Percentiles rank a stretch among this genome's conserved stretches.
phyloP scores from a whole-genome alignment of 805 yeast species.

The Kodamaea fukazawae region DNA sequence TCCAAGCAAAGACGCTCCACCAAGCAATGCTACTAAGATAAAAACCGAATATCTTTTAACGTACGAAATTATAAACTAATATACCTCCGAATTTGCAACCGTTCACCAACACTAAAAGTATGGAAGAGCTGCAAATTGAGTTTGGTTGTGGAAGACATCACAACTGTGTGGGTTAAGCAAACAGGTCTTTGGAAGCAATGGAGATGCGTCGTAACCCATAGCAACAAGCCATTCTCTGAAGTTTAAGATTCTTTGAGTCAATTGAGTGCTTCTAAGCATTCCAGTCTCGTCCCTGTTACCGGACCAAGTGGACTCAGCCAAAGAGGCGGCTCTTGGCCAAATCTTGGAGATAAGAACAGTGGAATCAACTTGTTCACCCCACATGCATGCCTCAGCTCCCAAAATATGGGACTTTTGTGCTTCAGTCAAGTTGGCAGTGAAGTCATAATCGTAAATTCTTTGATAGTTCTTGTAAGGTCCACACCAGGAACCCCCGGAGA shows the following conservation, averaged over 20 bases:
- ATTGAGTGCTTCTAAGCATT: constrained; percentile 22
- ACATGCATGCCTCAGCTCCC: constrained; percentile 40
- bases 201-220: constrained; percentile 30
- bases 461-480: constrained; percentile 46
- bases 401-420: constrained; percentile 28
- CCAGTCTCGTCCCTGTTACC: constrained; percentile 36
- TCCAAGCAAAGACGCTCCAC: too few relatives aligned
- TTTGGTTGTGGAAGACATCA: constrained; percentile 20
- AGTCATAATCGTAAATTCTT: constrained; percentile 36
- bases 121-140: constrained; percentile 6
- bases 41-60: too few relatives aligned
- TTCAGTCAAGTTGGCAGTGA: constrained; percentile 28
- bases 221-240: constrained; percentile 40
- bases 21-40: too few relatives aligned
- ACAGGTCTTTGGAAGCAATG: constrained; percentile 38
- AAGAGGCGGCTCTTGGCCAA: constrained; percentile 44
- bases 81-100: too few relatives aligned
- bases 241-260: constrained; percentile 36
- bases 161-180: constrained; percentile 37
- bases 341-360: constrained; percentile 26
- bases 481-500: constrained; percentile 39
- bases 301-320: constrained; percentile 42
- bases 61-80: too few relatives aligned
- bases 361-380: constrained; percentile 39
- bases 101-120: too few relatives aligned